Percentiles rank a stretch among this genome's conserved stretches.
Conservation (phyloP, 192 early-diverging fungal species). For the Dissophora ornata region DNA sequence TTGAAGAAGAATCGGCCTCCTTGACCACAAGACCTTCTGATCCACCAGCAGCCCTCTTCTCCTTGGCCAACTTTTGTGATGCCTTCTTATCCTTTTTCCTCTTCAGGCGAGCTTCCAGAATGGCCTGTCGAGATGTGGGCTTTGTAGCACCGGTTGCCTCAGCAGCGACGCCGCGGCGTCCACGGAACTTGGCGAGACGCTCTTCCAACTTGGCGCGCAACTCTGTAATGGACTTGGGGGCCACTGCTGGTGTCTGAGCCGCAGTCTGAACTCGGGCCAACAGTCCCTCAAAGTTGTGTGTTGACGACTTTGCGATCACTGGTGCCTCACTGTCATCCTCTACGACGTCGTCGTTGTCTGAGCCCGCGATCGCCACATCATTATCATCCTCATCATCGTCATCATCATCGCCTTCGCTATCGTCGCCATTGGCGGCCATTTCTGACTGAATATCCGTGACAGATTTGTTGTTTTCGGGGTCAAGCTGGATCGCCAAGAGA, state of each 20-base stretch:
- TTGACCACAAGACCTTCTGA: conserved; percentile 65
- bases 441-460: conserved; percentile 73
- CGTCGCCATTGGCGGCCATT: conserved; percentile 54
- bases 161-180: conserved; percentile 21
- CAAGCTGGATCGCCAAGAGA: conserved; percentile 63
- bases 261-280: conserved; percentile 45
- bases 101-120: conserved; percentile 81
- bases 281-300: conserved; percentile 41
- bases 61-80: conserved; percentile 68
- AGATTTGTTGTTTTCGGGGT: conserved; percentile 83
- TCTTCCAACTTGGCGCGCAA: conserved; percentile 38
- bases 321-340: conserved; percentile 47
- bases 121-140: conserved; percentile 74
- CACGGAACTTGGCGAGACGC: conserved; percentile 51
- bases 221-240: conserved; percentile 40
- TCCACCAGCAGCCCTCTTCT: conserved; percentile 60
- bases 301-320: conserved; percentile 34
- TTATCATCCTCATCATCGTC: conserved; percentile 38
- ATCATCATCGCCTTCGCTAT: conserved; percentile 47
- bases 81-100: conserved; percentile 74
- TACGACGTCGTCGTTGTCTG: conserved; percentile 51
- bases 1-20: conserved; percentile 21
- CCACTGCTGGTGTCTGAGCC: conserved; percentile 47
- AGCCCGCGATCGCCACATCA: conserved; percentile 40
- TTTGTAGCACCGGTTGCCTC: conserved; percentile 55